A percentile compares a stretch with the other conserved stretches of the same genome.
These are phyloP conservation scores for Diplodia seriata DNA, from an alignment of 2,329 filamentous ascomycete genomes.

Conservation along the genomic window DNA sequence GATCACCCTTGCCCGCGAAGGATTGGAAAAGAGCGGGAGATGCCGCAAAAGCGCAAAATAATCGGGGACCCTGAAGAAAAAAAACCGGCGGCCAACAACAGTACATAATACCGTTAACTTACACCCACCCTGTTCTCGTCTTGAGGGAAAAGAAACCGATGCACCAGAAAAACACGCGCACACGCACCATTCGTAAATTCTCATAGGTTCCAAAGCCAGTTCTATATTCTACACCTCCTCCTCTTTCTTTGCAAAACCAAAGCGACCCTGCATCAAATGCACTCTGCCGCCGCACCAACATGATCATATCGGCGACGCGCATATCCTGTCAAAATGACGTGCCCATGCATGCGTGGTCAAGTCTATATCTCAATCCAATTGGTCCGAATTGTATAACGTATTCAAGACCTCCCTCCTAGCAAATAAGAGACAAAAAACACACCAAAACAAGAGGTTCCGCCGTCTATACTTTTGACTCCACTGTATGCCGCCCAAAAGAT, in stretches of 20 bases:
- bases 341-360: background rate
- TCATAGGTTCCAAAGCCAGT: background rate
- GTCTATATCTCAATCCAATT: background rate
- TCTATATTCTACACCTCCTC: background rate
- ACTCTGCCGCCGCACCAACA: background rate
- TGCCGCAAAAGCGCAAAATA: background rate
- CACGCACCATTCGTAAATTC: background rate
- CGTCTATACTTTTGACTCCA: constrained; percentile 33
- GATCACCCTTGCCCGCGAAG: background rate
- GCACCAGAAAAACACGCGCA: too few relatives aligned
- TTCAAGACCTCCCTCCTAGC: constrained; percentile 33
- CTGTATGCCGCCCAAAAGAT: constrained; percentile 28
- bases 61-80: background rate
- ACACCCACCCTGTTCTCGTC: background rate
- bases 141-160: background rate
- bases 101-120: background rate
- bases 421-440: constrained; percentile 32
- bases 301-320: background rate
- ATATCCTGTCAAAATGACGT: background rate
- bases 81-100: too few relatives aligned
- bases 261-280: background rate
- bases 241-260: background rate
- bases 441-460: constrained; percentile 8
- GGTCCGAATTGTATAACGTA: background rate
- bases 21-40: background rate